A percentile compares a stretch with the other conserved stretches of the same genome.
These are phyloP conservation scores for Crithidia bombi DNA, from an alignment of 208 protist genomes.

Conservation along the genomic window DNA sequence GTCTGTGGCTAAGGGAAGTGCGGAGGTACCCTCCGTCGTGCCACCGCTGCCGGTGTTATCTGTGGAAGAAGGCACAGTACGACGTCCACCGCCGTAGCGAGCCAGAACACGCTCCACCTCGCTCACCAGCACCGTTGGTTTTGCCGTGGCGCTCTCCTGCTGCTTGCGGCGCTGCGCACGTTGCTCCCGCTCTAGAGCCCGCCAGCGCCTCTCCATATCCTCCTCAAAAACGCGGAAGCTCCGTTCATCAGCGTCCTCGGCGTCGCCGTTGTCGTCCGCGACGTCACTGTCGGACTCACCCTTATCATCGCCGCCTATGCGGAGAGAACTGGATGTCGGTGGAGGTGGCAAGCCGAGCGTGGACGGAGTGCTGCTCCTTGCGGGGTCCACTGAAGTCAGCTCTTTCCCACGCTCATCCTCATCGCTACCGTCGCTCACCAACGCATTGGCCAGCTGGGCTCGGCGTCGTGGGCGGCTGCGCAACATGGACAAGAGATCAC, in stretches of 20 bases:
- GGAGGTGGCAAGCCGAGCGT: not conserved
- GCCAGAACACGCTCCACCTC: constrained; percentile 30
- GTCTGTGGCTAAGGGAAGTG: not conserved
- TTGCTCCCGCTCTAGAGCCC: constrained; percentile 32
- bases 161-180: constrained; percentile 26
- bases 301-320: not conserved
- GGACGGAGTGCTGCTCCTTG: not conserved
- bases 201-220: constrained; percentile 39
- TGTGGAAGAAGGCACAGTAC: not conserved
- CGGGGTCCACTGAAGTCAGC: not conserved
- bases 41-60: not conserved
- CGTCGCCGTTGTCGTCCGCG: constrained; percentile 3
- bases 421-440: not conserved
- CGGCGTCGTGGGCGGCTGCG: constrained; percentile 21
- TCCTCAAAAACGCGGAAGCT: constrained; percentile 26
- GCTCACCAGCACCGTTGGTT: not conserved
- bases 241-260: constrained; percentile 32
- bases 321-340: not conserved
- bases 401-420: constrained; percentile 1
- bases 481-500: constrained; percentile 43
- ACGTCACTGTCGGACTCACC: not conserved
- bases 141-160: constrained; percentile 7
- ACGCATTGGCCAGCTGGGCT: not conserved
- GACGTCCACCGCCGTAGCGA: constrained; percentile 34
- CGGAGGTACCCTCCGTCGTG: not conserved